A percentile compares a stretch with the other conserved stretches of the same genome.
These are phyloP conservation scores for Hirsutella minnesotensis DNA, from an alignment of 2,329 filamentous ascomycete genomes.

Conservation along the genomic window DNA sequence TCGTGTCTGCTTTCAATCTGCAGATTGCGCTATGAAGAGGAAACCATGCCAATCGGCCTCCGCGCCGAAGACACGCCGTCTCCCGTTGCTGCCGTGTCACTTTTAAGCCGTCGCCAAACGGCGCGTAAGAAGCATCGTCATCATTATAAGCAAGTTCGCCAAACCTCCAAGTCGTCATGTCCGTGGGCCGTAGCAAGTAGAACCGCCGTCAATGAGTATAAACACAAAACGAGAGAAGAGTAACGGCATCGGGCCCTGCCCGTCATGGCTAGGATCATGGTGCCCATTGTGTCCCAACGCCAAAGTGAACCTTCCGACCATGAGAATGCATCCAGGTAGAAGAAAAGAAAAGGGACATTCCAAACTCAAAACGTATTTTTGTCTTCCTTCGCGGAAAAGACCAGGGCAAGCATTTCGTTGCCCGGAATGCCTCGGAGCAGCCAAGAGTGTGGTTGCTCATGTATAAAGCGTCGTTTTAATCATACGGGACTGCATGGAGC, in stretches of 20 bases:
- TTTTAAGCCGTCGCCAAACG: not conserved
- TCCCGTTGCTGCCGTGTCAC: not conserved
- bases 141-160: not conserved
- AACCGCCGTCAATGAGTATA: not conserved
- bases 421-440: not conserved
- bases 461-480: not conserved
- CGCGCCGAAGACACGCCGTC: not conserved
- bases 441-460: not conserved
- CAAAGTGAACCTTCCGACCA: not conserved
- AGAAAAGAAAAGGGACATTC: not conserved
- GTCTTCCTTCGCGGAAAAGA: not conserved
- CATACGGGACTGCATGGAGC: not conserved
- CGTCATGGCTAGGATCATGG: not conserved
- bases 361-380: not conserved
- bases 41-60: not conserved
- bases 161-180: slow-evolving; percentile 1
- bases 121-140: not conserved
- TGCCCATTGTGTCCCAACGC: not conserved
- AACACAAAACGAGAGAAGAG: not conserved
- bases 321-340: not conserved
- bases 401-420: not conserved
- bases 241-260: not conserved
- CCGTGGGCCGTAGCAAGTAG: not conserved
- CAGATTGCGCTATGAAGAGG: not conserved
- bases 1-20: not conserved